These are phyloP conservation scores for Neonectria neomacrospora DNA, from an alignment of 2,329 filamentous ascomycete species.

Conservation along the genomic window DNA sequence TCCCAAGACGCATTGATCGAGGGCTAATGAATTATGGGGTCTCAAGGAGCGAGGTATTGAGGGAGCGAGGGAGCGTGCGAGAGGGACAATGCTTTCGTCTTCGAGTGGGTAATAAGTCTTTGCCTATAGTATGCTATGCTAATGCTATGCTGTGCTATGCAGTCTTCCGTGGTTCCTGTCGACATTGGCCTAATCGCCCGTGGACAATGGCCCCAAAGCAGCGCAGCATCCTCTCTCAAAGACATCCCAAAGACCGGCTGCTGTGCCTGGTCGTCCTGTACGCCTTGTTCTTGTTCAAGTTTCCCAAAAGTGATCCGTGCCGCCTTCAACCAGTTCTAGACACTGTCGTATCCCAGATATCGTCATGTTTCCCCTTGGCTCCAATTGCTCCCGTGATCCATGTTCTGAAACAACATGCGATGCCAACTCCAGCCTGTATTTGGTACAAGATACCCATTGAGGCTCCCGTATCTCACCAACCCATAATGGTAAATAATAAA, in stretches of 20 bases:
- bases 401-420: constrained; percentile 49
- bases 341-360: constrained; percentile 47
- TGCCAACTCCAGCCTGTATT: constrained; percentile 47
- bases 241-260: constrained; percentile 37
- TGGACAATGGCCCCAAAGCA: constrained; percentile 32
- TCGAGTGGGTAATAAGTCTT: constrained; percentile 41
- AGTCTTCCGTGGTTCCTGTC: constrained; percentile 45
- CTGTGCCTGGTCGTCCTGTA: constrained; percentile 42
- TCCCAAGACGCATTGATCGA: constrained; percentile 9
- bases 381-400: constrained; percentile 49
- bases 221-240: constrained; percentile 39
- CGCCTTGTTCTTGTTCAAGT: constrained; percentile 33
- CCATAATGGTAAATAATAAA: constrained; percentile 37
- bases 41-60: constrained; percentile 1
- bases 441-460: constrained; percentile 47
- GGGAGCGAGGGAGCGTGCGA: constrained; percentile 1
- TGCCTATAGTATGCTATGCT: constrained; percentile 43
- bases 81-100: constrained; percentile 30
- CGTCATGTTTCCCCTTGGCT: constrained; percentile 45
- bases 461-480: constrained; percentile 41
- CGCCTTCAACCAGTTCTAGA: constrained; percentile 30
- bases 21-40: constrained; percentile 5
- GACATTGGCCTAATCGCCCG: constrained; percentile 33
- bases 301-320: constrained; percentile 34
- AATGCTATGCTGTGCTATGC: constrained; percentile 43